phyloP scores from a whole-genome alignment of 1,284 basidiomycete species.

The Marasmius fiardii region DNA sequence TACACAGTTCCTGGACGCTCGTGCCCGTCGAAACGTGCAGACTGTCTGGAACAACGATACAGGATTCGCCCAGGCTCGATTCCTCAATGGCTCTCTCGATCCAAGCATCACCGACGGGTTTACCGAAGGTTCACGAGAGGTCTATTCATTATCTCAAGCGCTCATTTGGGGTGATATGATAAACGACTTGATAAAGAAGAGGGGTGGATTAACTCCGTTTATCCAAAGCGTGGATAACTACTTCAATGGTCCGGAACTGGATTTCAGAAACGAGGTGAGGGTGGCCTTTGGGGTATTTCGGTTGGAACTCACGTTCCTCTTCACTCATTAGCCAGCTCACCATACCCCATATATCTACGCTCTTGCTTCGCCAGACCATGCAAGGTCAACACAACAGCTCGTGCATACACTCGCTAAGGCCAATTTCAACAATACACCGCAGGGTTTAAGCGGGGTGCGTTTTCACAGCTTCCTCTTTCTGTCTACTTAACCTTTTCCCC shows the following conservation, averaged over 20 bases:
- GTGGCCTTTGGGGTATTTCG: background rate
- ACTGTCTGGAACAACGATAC: conserved; percentile 56
- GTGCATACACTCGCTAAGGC: conserved; percentile 60
- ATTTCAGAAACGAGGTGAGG: conserved; percentile 77
- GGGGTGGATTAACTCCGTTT: conserved; percentile 68
- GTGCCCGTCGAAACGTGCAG: conserved; percentile 56
- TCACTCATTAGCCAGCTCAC: conserved; percentile 53
- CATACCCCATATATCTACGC: conserved; percentile 84
- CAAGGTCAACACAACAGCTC: conserved; percentile 68
- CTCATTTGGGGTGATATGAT: conserved; percentile 47
- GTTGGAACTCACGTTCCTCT: background rate
- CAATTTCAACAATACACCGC: conserved; percentile 68
- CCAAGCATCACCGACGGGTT: conserved; percentile 30
- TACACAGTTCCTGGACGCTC: conserved; percentile 42
- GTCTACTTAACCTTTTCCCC: conserved; percentile 1
- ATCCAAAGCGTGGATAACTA: conserved; percentile 71
- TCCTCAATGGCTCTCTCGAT: background rate
- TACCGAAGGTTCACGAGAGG: conserved; percentile 74
- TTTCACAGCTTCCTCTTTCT: background rate
- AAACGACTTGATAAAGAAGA: conserved; percentile 54
- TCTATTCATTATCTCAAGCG: conserved; percentile 76
- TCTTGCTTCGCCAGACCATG: conserved; percentile 51
- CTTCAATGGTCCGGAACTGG: conserved; percentile 79
- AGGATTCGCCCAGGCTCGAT: conserved; percentile 69
- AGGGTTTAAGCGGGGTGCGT: conserved; percentile 66